These are phyloP conservation scores for Ophiostoma novo-ulmi DNA, from an alignment of 2,329 filamentous ascomycete species.

Conservation along the genomic window DNA sequence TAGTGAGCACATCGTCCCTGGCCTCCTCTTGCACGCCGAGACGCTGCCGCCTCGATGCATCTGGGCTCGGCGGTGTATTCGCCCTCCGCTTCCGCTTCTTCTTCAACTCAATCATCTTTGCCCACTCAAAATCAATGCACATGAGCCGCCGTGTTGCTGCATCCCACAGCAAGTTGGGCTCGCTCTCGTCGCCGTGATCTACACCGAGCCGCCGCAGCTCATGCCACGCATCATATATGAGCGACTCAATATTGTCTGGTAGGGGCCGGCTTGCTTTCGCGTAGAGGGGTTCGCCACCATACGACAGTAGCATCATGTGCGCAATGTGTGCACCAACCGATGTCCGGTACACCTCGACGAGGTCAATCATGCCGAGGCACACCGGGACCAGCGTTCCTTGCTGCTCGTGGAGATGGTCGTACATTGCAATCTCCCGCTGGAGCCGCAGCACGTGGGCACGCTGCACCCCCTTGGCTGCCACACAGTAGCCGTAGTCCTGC, in stretches of 20 bases:
- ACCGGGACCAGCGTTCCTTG: slow-evolving; percentile 20
- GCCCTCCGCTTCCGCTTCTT: too few relatives aligned
- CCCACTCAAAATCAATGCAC: neutral
- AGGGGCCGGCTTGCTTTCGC: neutral
- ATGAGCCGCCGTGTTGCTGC: neutral
- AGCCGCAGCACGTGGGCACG: neutral
- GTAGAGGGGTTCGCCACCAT: slow-evolving; percentile 10
- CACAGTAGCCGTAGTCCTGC: slow-evolving; percentile 17
- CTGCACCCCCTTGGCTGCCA: slow-evolving; percentile 21
- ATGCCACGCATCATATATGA: neutral
- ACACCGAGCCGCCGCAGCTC: neutral
- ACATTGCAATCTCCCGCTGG: neutral
- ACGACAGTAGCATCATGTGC: slow-evolving; percentile 22
- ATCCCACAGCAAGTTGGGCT: neutral
- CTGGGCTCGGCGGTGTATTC: too few relatives aligned
- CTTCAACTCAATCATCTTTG: neutral
- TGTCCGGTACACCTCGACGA: neutral
- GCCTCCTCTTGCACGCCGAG: too few relatives aligned
- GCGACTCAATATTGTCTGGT: neutral
- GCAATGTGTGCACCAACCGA: slow-evolving; percentile 12
- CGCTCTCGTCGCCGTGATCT: neutral
- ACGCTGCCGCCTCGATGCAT: too few relatives aligned
- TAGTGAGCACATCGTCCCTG: too few relatives aligned
- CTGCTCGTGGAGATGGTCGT: neutral
- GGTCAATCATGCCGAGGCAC: slow-evolving; percentile 2